Evolutionary conservation across 768 basidiomycete species (phyloP).

Genomic region (Suillus variegatus): DNA sequence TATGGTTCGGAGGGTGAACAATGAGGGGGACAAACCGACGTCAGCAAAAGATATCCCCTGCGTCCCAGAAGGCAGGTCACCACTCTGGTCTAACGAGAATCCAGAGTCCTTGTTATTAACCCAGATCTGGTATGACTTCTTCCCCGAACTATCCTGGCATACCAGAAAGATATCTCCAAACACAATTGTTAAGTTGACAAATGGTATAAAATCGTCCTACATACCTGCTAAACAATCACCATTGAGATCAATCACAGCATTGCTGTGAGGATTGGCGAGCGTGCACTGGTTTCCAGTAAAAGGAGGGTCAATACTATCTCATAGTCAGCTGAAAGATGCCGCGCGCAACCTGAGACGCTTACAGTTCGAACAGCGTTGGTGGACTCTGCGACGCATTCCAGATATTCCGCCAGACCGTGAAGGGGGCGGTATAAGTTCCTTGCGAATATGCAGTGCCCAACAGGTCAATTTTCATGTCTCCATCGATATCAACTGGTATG

Average conservation of each 20-base stretch:
- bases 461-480: slow-evolving; percentile 88
- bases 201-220: slow-evolving; percentile 11
- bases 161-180: slow-evolving; percentile 82
- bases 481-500: slow-evolving; percentile 83
- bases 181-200: neutral
- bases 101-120: slow-evolving; percentile 78
- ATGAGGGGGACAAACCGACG: slow-evolving; percentile 57
- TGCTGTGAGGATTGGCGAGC: slow-evolving; percentile 89
- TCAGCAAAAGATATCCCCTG: slow-evolving; percentile 89
- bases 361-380: slow-evolving; percentile 70
- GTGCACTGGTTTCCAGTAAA: slow-evolving; percentile 69
- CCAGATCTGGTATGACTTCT: slow-evolving; percentile 87
- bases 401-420: slow-evolving; percentile 80
- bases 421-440: slow-evolving; percentile 33
- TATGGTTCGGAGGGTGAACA: neutral
- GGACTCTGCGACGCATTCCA: slow-evolving; percentile 63
- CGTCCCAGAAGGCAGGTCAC: slow-evolving; percentile 70
- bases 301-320: slow-evolving; percentile 53
- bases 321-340: slow-evolving; percentile 10
- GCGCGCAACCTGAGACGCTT: slow-evolving; percentile 22
- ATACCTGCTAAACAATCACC: slow-evolving; percentile 94
- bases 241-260: slow-evolving; percentile 90
- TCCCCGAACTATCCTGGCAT: slow-evolving; percentile 66
- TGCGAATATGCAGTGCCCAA: slow-evolving; percentile 62
- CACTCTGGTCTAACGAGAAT: slow-evolving; percentile 68